Evolutionary conservation across 768 basidiomycete genomes (phyloP), one percentile per base, ranked within the genome.

Genomic region (Dentipellis sp.): DNA sequence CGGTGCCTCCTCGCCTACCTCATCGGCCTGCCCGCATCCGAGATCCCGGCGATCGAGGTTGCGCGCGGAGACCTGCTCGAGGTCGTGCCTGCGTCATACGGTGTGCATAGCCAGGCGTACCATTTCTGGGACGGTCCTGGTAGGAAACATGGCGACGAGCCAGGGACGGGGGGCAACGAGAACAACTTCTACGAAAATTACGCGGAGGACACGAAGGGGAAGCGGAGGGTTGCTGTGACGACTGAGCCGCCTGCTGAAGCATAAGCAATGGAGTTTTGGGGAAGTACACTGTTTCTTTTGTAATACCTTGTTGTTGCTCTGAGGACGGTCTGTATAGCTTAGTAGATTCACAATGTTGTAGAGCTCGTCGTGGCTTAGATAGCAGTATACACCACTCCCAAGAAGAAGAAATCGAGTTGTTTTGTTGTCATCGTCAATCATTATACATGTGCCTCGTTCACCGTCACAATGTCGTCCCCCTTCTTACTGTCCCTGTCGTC

Each of bases 1-100:
- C 85, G 97, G 16, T 99, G 97, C 72, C 77, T 99, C 56, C 80
- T 97, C 47, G 87, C 94, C 2, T 93, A 93, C 69, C 84, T 93
- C 63, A 92, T 93, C 61, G 97, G 97, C 6, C 76, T 98, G 3
- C 92, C 94, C 5, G 92, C 95, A 0, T 87, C 88, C 23, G 97
- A 99, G 68, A 97, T 99, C 47, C 97, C 97, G 0, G 94, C 93
- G 1, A 95, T 98, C 54, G 95, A 98, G 70, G 87, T 99, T 63
- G 91, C 95, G 38, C 82, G 97, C 11, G 97, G 97, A 0, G 97
- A 99, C 67, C 74, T 98, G n/a, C 79, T 98, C 39, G 97, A 99
- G 69, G 88, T 93, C 50, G 82, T 90, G 0, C 90, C 91, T 2
- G 86, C 90, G 10, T 89, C 86, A 6, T 92, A 92, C 61, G 94